Conservation (phyloP, 192 early-diverging fungal species). For the Entrophospora sp. region DNA sequence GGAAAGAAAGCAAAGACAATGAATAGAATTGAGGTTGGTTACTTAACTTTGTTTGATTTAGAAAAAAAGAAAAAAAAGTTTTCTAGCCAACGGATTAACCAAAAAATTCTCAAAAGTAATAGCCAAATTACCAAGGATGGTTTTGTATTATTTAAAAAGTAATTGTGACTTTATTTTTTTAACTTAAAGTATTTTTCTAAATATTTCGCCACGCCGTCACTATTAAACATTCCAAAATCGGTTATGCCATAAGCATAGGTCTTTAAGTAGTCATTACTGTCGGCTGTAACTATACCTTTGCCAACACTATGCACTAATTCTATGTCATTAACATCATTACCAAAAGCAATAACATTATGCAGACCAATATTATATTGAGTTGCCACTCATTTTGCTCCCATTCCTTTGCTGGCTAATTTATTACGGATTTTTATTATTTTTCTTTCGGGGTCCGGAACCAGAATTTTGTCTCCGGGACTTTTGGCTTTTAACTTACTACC, state of each 20-base stretch:
- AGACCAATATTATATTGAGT: background rate
- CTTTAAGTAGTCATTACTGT: background rate
- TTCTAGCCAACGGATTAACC: no score
- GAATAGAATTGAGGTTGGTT: no score
- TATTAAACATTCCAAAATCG: background rate
- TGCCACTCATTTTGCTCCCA: background rate
- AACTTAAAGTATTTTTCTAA: background rate
- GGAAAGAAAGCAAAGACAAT: no score
- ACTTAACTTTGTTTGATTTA: no score
- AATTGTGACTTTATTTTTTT: background rate
- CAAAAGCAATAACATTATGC: background rate
- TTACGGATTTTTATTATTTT: conserved; percentile 3
- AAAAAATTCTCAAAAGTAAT: no score
- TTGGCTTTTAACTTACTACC: conserved; percentile 5
- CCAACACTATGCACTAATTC: background rate
- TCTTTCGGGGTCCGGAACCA: conserved; percentile 5
- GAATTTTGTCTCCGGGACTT: background rate
- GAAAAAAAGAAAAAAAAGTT: no score
- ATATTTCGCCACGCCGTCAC: background rate
- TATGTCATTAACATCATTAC: conserved; percentile 6
- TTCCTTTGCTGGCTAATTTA: background rate
- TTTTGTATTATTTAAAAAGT: no score
- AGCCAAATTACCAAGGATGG: no score
- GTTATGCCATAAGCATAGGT: conserved; percentile 2
- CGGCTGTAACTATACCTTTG: background rate